Percentiles rank a stretch among this genome's conserved stretches.
These are phyloP conservation scores for Aechmea fasciata DNA, from an alignment of 176 grass and related monocot genomes.

Conservation along the genomic window DNA sequence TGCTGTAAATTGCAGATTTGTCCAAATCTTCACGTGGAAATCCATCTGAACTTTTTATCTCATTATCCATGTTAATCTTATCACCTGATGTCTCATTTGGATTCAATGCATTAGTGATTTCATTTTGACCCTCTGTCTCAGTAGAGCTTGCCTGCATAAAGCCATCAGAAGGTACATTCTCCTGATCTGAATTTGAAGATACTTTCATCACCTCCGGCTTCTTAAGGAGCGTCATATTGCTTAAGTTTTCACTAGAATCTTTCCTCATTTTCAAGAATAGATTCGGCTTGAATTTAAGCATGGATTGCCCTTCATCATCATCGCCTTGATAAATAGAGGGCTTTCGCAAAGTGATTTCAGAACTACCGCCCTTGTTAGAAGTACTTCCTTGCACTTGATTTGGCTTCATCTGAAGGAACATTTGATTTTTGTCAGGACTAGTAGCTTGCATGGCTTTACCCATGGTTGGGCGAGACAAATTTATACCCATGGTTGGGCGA, in stretches of 20 bases:
- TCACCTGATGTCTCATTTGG: background rate
- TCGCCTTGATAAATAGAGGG: constrained; percentile 45
- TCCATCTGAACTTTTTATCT: constrained; percentile 17
- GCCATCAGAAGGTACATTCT: constrained; percentile 12
- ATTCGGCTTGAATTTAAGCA: constrained; percentile 53
- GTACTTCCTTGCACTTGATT: constrained; percentile 1
- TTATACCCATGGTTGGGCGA: constrained; percentile 10
- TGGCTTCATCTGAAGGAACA: background rate
- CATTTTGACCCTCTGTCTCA: constrained; percentile 18
- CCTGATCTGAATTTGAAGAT: constrained; percentile 21
- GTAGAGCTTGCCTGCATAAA: background rate
- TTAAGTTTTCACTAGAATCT: constrained; percentile 40
- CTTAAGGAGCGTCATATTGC: constrained; percentile 62
- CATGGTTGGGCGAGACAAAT: constrained; percentile 1
- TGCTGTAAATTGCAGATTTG: constrained; percentile 16
- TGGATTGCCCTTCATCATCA: constrained; percentile 46
- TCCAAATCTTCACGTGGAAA: background rate
- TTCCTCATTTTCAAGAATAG: constrained; percentile 64
- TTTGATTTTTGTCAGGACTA: constrained; percentile 6
- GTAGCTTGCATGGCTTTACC: constrained; percentile 5
- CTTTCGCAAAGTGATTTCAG: constrained; percentile 59
- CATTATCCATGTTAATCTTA: constrained; percentile 9
- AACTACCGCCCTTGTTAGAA: background rate
- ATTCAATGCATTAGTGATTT: background rate
- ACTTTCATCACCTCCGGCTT: constrained; percentile 46